A percentile compares a stretch with the other conserved stretches of the same genome.
phyloP scores from a whole-genome alignment of 1,139 yeast species.

The Debaryomyces fabryi region DNA sequence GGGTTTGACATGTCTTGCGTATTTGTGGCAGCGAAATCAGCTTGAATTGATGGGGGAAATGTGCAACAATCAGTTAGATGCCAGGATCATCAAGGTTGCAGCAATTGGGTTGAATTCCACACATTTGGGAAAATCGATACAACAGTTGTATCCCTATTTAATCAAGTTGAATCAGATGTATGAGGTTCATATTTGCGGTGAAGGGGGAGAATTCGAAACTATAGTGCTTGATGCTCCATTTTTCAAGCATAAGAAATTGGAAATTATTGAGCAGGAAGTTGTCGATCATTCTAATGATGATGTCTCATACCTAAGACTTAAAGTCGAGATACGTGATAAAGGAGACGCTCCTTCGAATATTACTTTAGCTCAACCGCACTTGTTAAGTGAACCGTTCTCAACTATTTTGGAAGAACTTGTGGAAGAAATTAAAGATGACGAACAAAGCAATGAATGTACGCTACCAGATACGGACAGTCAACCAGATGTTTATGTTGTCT shows the following conservation, averaged over 20 bases:
- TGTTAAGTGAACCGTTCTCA: constrained; percentile 54
- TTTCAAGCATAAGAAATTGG: constrained; percentile 56
- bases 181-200: constrained; percentile 95
- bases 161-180: constrained; percentile 59
- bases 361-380: constrained; percentile 38
- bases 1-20: constrained; percentile 70
- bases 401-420: constrained; percentile 24
- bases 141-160: constrained; percentile 62
- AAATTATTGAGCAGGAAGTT: constrained; percentile 43
- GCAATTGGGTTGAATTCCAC: constrained; percentile 73
- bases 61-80: constrained; percentile 74
- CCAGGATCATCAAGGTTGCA: constrained; percentile 88
- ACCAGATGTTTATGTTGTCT: constrained; percentile 27
- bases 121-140: constrained; percentile 71
- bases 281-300: constrained; percentile 57
- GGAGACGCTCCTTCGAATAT: constrained; percentile 17
- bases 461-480: constrained; percentile 35
- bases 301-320: constrained; percentile 63
- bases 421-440: background rate
- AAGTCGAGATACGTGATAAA: constrained; percentile 34
- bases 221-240: constrained; percentile 88
- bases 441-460: background rate
- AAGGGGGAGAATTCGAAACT: constrained; percentile 97
- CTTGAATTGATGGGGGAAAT: constrained; percentile 78
- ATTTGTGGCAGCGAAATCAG: constrained; percentile 89